Evolutionary conservation across 2,329 filamentous ascomycete species (phyloP).

Genomic region (Neonectria coccinea): DNA sequence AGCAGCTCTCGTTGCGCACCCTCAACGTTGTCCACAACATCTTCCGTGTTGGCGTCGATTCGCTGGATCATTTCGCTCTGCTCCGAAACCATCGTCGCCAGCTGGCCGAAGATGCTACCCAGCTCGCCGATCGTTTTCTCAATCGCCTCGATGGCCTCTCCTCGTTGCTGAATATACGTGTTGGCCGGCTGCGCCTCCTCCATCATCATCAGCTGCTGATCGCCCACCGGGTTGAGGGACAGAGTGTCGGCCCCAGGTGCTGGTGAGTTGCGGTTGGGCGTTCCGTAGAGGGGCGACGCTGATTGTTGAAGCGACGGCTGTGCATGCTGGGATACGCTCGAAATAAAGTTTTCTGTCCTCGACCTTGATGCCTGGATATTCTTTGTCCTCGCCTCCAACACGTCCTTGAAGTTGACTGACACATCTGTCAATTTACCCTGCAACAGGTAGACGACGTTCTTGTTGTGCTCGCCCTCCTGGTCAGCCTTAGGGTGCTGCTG

Average conservation of each 20-base stretch:
- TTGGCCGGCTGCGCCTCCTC: slow-evolving; percentile 93
- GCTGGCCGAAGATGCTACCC: slow-evolving; percentile 89
- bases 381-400: slow-evolving; percentile 94
- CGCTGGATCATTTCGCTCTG: slow-evolving; percentile 98
- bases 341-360: slow-evolving; percentile 96
- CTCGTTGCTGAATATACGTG: slow-evolving; percentile 90
- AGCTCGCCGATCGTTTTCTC: slow-evolving; percentile 95
- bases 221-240: slow-evolving; percentile 82
- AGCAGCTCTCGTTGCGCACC: slow-evolving; percentile 94
- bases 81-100: slow-evolving; percentile 96
- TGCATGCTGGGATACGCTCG: slow-evolving; percentile 83
- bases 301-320: slow-evolving; percentile 77
- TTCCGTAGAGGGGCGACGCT: slow-evolving; percentile 88
- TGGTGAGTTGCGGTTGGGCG: slow-evolving; percentile 74
- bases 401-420: slow-evolving; percentile 95
- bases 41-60: slow-evolving; percentile 97
- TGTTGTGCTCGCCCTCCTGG: slow-evolving; percentile 97
- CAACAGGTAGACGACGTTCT: slow-evolving; percentile 92
- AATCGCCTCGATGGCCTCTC: slow-evolving; percentile 96
- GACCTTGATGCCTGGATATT: slow-evolving; percentile 96
- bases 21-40: slow-evolving; percentile 98
- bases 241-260: slow-evolving; percentile 80
- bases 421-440: slow-evolving; percentile 94
- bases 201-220: slow-evolving; percentile 88
- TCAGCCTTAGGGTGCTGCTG: slow-evolving; percentile 78